Conservation (phyloP, 1,284 basidiomycete genomes). For the Trichosporon faecale region DNA sequence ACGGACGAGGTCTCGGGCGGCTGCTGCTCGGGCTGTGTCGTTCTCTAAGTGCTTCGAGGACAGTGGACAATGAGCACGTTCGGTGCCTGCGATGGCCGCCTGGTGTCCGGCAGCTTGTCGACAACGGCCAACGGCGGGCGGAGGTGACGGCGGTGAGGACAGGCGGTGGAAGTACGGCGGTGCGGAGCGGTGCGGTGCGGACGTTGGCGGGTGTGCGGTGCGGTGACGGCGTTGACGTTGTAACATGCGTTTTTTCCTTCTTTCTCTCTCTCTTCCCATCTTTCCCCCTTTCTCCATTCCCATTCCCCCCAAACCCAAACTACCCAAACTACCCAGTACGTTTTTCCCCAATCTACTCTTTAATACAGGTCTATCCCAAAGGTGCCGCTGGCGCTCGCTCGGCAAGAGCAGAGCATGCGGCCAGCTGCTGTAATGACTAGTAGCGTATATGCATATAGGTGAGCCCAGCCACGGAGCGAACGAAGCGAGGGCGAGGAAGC, state of each 20-base stretch:
- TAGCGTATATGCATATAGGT: conserved; percentile 10
- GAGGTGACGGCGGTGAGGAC: too few relatives aligned
- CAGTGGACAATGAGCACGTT: not conserved
- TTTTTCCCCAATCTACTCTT: not conserved
- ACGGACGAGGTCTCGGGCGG: conserved; percentile 56
- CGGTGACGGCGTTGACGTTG: not conserved
- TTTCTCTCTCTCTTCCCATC: not conserved
- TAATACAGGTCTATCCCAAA: conserved; percentile 8
- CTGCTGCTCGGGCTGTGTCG: conserved; percentile 71
- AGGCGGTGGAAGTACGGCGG: not conserved
- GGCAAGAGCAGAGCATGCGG: not conserved
- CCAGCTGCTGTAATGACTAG: conserved; percentile 5
- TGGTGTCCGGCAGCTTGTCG: too few relatives aligned
- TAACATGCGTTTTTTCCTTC: conserved; percentile 6
- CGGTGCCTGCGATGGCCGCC: too few relatives aligned
- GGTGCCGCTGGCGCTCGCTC: not conserved
- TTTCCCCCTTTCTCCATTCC: not conserved
- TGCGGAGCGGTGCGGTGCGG: not conserved
- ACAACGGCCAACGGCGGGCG: too few relatives aligned
- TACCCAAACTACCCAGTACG: not conserved
- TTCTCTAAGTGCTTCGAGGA: conserved; percentile 53
- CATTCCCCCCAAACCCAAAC: not conserved
- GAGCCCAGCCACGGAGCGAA: not conserved
- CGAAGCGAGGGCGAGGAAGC: not conserved
- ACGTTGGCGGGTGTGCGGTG: not conserved